Evolutionary conservation across 192 early-diverging fungal species (phyloP), one percentile per base, ranked within the genome.

Genomic region (Backusella luteola): DNA sequence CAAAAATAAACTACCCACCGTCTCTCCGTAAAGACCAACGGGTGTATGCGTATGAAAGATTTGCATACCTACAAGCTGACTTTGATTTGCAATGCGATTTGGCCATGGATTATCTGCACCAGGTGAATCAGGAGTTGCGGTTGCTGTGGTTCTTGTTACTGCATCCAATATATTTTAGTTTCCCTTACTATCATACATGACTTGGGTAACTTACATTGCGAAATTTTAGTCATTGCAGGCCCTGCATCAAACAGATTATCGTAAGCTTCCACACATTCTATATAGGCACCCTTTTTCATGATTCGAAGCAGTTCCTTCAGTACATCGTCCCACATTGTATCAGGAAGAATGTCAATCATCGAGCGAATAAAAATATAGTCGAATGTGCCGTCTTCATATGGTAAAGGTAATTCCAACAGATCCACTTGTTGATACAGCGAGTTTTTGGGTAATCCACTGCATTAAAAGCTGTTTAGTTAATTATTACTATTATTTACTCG

Each of bases 191-290:
- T 71, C 36, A 26, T 29, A 71, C 23, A 23, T 8, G 32, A 32
- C 32, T 3, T 21, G 6, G 17, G 17, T 19, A 21, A 23, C 23
- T 70, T 71, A 77, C 76, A 59, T 59, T 71, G 41, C 9, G 52
- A 66, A 59, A 77, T 63, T 6, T 49, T 71, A 41, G 26, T 71
- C 76, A 77, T 77, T 32, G 46, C 69, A 66, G 76, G 76, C 17
- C 76, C 76, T 56, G 69, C 69, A 71, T 77, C 76, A 35, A 77
- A 70, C 32, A 77, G 23, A 71, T 77, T 56, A 29, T 69, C 53
- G 66, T 77, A 77, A 8, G 76, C 69, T 66, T 77, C 76, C 56
- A 69, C 53, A 66, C 76, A 77, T 71, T 77, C 76, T 52, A 77
- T 49, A 42, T 71, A 77, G 6, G 69, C 76, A 72, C 76, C 76